Conservation (phyloP, 352 stramenopile species). For the Globisporangium cylindrosporum region DNA sequence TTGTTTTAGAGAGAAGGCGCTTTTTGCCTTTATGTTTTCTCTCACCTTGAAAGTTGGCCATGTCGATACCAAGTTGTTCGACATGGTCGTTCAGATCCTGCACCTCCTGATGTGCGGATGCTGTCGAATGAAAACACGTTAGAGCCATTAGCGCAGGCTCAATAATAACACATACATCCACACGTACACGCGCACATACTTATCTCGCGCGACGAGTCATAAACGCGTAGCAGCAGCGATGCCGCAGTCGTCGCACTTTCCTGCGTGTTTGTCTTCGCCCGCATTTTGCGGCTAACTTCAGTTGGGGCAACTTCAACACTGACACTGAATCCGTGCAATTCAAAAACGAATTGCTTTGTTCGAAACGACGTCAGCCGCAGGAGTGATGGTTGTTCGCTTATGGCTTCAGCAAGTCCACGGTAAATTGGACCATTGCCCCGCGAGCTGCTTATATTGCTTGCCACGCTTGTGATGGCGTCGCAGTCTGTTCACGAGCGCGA, state of each 20-base stretch:
- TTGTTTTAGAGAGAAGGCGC: neutral
- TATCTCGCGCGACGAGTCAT: neutral
- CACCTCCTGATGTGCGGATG: neutral
- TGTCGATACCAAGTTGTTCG: neutral
- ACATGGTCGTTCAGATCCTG: neutral
- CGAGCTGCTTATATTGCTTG: too few species aligned
- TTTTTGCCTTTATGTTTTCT: neutral
- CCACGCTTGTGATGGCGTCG: conserved; percentile 12
- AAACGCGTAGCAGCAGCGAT: neutral
- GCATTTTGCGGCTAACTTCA: neutral
- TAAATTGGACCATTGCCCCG: too few species aligned
- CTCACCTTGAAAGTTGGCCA: neutral
- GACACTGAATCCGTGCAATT: neutral
- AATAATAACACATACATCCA: neutral
- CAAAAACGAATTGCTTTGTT: neutral
- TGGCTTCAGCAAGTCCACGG: neutral
- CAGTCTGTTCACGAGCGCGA: neutral
- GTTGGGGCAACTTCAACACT: neutral
- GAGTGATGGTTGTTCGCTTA: neutral
- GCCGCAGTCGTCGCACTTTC: neutral
- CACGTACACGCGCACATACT: neutral
- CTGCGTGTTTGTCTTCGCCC: neutral
- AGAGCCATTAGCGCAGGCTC: too few species aligned
- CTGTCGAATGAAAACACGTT: neutral
- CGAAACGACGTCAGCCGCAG: neutral